Base-by-base conservation (phyloP, 495 filamentous ascomycete genomes). In the Astrocystis sublimbata region DNA sequence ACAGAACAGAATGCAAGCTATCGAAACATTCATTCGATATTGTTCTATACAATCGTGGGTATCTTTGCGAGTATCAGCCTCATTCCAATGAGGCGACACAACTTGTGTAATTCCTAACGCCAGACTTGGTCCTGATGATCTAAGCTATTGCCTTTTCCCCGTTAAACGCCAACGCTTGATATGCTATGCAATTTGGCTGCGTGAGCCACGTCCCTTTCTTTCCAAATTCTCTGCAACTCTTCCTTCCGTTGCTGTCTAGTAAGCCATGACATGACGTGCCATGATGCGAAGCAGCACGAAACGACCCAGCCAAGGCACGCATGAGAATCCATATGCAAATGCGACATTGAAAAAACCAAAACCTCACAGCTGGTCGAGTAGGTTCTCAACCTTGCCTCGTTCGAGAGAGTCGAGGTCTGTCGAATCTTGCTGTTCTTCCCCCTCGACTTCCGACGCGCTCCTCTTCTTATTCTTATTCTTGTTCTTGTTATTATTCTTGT, bases 381-480 rank as follows among this genome's bases (percentile, higher is more conserved):
- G 60, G 58, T 65, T 62, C 47, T 76, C 76, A 12, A 79, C 67
- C 61, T 78, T 81, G 10, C 67, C 67, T 51, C 72, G 68, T 59
- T 80, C 81, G 17, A 69, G 67, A 17, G 54, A 68, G 30, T 75
- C 76, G 7, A 77, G 62, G 36, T 68, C 75, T 40, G 70, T 58
- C 10, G 40, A 52, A n/a, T 53, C 55, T 21, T 31, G 24, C 54
- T 63, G 63, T 47, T 56, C 42, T 58, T 66, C 64, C 15, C 60
- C 63, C 49, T 57, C 61, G 7, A 21, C 38, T 4, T 6, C 56
- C 1, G 19, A n/a, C 1, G 30, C 40, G 21, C 7, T 26, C 15
- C 31, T 33, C 5, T 41, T n/a, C 8, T 15, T n/a, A 55, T 19
- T 46, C 55, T 33, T 50, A 46, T 26, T 60, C 47, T 62, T 65